Evolutionary conservation across 2,329 filamentous ascomycete species (phyloP).

Genomic region (Cordyceps militaris): DNA sequence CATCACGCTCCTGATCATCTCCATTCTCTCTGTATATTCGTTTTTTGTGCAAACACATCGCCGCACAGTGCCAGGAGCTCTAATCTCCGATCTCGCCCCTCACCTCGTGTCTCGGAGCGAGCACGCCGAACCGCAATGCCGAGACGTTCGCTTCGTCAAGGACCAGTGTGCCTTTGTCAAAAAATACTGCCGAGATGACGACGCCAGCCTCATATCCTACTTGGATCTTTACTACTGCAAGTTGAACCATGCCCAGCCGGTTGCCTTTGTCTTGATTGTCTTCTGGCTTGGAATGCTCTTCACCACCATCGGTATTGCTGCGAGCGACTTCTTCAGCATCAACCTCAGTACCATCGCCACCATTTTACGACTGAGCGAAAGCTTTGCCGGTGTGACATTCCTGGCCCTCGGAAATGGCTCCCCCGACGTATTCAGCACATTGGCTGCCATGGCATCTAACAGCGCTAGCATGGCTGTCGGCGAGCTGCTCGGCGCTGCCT

Average conservation of each 20-base stretch:
- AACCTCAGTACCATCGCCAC: slow-evolving; percentile 89
- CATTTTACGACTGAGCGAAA: slow-evolving; percentile 89
- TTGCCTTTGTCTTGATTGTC: slow-evolving; percentile 74
- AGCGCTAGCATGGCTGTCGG: slow-evolving; percentile 95
- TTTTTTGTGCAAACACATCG: slow-evolving; percentile 27
- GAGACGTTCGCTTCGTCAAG: slow-evolving; percentile 64
- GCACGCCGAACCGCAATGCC: slow-evolving; percentile 51
- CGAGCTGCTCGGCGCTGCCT: slow-evolving; percentile 87
- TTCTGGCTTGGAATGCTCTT: slow-evolving; percentile 86
- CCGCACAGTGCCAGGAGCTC: slow-evolving; percentile 11
- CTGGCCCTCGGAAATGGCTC: slow-evolving; percentile 96
- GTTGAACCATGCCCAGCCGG: slow-evolving; percentile 57
- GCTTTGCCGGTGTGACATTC: slow-evolving; percentile 91
- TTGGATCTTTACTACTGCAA: slow-evolving; percentile 85
- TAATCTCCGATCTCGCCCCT: slow-evolving; percentile 13
- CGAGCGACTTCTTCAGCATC: slow-evolving; percentile 97
- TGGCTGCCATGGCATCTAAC: slow-evolving; percentile 94
- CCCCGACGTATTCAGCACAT: slow-evolving; percentile 96
- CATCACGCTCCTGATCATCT: slow-evolving; percentile 39
- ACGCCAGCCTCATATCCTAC: slow-evolving; percentile 85
- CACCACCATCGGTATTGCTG: slow-evolving; percentile 93
- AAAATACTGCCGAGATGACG: slow-evolving; percentile 77
- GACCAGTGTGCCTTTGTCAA: slow-evolving; percentile 86
- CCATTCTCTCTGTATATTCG: slow-evolving; percentile 38
- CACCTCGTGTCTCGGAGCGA: slow-evolving; percentile 22